Base-by-base conservation (phyloP, 306 rosid species). In the Fragaria nilgerrensis region DNA sequence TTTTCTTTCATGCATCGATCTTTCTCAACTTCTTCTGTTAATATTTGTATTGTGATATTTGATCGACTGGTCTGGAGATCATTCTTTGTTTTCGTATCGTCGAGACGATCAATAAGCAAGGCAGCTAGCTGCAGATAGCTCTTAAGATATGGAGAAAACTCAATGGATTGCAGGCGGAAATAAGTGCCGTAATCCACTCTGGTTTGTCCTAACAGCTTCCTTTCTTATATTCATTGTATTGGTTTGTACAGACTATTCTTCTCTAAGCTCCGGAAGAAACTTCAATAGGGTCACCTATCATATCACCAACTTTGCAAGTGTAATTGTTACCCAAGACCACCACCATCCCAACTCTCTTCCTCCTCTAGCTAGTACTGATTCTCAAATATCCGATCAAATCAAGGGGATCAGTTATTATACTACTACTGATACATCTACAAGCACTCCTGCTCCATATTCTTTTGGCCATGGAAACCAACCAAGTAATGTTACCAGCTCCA, bases 181-280 rank as follows among this genome's bases (percentile, higher is more conserved):
- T 22, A 56, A 77, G 66, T 63, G 55, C 84, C 80, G 9, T 32
- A 75, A 64, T 63, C 83, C 66, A 59, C 44, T 86, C 68, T 75
- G 90, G 90, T 89, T 82, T 76, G 86, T 86, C 70, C 75, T 83
- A 17, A 73, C 82, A 39, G 52, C 68, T 11, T 71, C 74, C 53
- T 71, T 83, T 70, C 4, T 83, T 16, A 52, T 76, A 3, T 80
- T 72, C 72, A 50, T 80, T 5, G 29, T 79, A 25, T 43, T 87
- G 67, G 50, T 87, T 59, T 70, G 84, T n/a, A 82, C 81, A 47
- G 76, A 86, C 68, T 77, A 73, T 79, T 29, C 78, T 37, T 22
- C 79, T 75, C 6, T 72, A 19, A 73, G 9, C 55, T 72, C 70
- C 52, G 25, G 85, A 23, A 65, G 50, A 50, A 69, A 14, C 22